A percentile compares a stretch with the other conserved stretches of the same genome.
Conservation (phyloP, 805 yeast genomes). For the Hanseniaspora lindneri region DNA sequence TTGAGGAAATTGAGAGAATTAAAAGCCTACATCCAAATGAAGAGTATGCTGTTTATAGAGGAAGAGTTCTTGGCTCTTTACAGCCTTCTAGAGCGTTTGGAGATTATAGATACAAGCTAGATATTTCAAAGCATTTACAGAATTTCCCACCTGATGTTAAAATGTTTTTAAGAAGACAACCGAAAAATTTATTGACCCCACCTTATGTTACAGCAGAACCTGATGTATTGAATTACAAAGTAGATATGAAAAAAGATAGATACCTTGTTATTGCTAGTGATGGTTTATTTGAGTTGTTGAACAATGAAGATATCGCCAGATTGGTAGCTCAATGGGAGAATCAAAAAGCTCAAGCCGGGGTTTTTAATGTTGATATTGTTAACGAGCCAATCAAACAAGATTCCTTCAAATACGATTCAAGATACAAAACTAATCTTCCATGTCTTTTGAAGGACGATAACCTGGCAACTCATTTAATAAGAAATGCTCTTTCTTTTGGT, state of each 20-base stretch:
- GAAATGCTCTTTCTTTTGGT: conserved; percentile 84
- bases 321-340: conserved; percentile 74
- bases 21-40: conserved; percentile 85
- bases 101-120: conserved; percentile 85
- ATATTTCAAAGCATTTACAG: conserved; percentile 34
- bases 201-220: conserved; percentile 98
- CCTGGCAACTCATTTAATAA: conserved; percentile 81
- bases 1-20: conserved; percentile 72
- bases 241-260: conserved; percentile 59
- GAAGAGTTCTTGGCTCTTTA: conserved; percentile 81
- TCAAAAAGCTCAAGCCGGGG: conserved; percentile 38
- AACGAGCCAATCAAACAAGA: conserved; percentile 50
- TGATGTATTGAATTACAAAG: conserved; percentile 68
- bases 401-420: conserved; percentile 50
- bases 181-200: conserved; percentile 67
- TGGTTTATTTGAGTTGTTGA: conserved; percentile 82
- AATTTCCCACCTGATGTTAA: conserved; percentile 67
- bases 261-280: conserved; percentile 89
- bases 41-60: conserved; percentile 61
- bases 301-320: conserved; percentile 86
- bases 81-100: conserved; percentile 97
- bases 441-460: conserved; percentile 61
- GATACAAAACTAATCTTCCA: conserved; percentile 26
- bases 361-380: conserved; percentile 38
- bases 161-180: conserved; percentile 70